phyloP scores from a whole-genome alignment of 2,329 filamentous ascomycete species.

The Rhynchosporium agropyri region DNA sequence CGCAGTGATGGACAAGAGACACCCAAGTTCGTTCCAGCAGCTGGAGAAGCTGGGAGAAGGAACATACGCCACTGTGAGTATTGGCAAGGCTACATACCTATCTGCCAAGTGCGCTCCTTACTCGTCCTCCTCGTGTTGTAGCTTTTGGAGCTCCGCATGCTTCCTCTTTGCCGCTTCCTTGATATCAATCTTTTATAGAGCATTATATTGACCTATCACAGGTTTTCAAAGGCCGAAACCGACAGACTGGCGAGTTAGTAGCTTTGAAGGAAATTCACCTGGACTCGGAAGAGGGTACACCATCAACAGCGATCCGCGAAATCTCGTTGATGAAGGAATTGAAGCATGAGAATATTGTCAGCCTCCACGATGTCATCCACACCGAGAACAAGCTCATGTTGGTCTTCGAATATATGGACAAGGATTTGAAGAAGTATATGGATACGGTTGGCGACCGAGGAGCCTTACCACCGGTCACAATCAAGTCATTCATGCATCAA shows the following conservation, averaged over 20 bases:
- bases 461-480: slow-evolving; percentile 82
- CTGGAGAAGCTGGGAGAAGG: slow-evolving; percentile 98
- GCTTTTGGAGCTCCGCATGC: neutral
- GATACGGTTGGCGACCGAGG: slow-evolving; percentile 88
- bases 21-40: slow-evolving; percentile 94
- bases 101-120: neutral
- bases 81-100: neutral
- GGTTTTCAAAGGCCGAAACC: slow-evolving; percentile 98
- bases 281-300: slow-evolving; percentile 96
- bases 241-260: slow-evolving; percentile 94
- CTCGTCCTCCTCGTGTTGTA: neutral
- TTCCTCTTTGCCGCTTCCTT: neutral
- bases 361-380: slow-evolving; percentile 97
- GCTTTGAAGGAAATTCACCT: slow-evolving; percentile 98
- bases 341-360: slow-evolving; percentile 98
- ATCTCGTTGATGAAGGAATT: slow-evolving; percentile 99
- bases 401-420: slow-evolving; percentile 98
- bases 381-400: slow-evolving; percentile 99
- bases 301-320: slow-evolving; percentile 95
- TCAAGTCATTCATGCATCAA: slow-evolving; percentile 99
- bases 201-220: slow-evolving; percentile 45
- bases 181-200: neutral
- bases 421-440: slow-evolving; percentile 98
- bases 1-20: slow-evolving; percentile 79
- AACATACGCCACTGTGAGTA: slow-evolving; percentile 88